Evolutionary conservation across 768 basidiomycete species (phyloP).

Genomic region (Polyporus arcularius): DNA sequence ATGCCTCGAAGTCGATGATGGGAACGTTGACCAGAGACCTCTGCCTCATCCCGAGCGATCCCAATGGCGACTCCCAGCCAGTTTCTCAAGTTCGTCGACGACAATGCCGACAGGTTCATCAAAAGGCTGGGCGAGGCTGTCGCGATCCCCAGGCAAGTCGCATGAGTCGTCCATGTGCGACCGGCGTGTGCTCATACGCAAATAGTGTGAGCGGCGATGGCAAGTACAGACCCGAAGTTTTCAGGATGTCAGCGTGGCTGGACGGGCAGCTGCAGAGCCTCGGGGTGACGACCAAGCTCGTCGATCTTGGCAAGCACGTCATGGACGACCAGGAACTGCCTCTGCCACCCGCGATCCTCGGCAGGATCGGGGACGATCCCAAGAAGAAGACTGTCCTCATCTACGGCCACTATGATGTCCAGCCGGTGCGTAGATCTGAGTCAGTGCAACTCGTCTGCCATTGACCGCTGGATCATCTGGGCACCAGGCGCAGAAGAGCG

Average conservation of each 20-base stretch:
- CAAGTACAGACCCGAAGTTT: conserved; percentile 70
- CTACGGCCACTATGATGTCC: conserved; percentile 96
- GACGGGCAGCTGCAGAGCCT: conserved; percentile 70
- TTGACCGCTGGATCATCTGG: neutral
- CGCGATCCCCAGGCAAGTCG: conserved; percentile 70
- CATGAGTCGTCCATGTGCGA: neutral
- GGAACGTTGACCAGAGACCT: no score
- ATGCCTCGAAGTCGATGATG: no score
- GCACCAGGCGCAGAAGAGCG: conserved; percentile 46
- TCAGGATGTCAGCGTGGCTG: conserved; percentile 86
- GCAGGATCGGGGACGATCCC: conserved; percentile 77
- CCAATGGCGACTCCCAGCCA: conserved; percentile 37
- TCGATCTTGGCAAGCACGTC: conserved; percentile 75
- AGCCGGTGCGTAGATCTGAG: conserved; percentile 59
- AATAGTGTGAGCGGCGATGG: conserved; percentile 68
- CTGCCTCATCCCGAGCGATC: neutral
- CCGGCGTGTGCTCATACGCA: conserved; percentile 4
- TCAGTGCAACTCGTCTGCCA: neutral
- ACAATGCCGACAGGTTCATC: conserved; percentile 73
- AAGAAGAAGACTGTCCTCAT: conserved; percentile 92
- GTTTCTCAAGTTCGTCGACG: conserved; percentile 58
- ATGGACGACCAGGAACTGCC: conserved; percentile 70
- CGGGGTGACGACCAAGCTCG: conserved; percentile 74
- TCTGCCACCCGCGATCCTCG: conserved; percentile 85
- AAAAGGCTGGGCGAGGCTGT: conserved; percentile 79